phyloP scores from a whole-genome alignment of 2,329 filamentous ascomycete genomes.

The Didymella exigua region DNA sequence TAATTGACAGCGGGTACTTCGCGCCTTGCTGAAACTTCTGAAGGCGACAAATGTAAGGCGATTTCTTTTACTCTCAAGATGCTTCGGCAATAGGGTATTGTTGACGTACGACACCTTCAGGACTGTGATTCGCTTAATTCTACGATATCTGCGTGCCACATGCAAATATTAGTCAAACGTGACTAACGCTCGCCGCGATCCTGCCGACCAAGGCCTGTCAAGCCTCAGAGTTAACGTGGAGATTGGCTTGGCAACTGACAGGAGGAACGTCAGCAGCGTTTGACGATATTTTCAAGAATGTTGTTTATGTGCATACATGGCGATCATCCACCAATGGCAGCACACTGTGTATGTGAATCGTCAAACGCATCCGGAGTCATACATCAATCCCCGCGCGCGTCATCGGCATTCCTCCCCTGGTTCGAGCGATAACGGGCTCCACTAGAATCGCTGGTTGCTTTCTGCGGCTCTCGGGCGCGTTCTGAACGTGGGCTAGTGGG shows the following conservation, averaged over 20 bases:
- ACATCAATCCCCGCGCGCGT: constrained; percentile 13
- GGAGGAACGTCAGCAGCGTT: background rate
- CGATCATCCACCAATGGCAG: constrained; percentile 5
- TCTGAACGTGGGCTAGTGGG: constrained; percentile 28
- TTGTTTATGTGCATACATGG: constrained; percentile 2
- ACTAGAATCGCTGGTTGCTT: constrained; percentile 9
- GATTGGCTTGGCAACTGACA: background rate
- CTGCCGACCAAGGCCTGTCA: constrained; percentile 4
- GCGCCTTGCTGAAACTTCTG: background rate
- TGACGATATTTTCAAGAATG: background rate
- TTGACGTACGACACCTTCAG: constrained; percentile 24
- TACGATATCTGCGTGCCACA: constrained; percentile 14
- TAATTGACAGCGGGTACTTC: background rate
- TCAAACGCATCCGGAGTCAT: constrained; percentile 1
- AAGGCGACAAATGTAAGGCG: background rate
- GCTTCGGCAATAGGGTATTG: background rate
- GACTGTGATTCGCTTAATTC: constrained; percentile 14
- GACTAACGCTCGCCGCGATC: constrained; percentile 11
- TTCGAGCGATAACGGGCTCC: constrained; percentile 18
- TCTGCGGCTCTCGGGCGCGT: constrained; percentile 26
- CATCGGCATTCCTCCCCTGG: constrained; percentile 26
- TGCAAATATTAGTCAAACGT: constrained; percentile 17
- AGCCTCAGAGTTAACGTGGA: background rate
- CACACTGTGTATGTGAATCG: background rate
- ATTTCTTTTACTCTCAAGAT: background rate